Evolutionary conservation across 257 asterid genomes (phyloP).

Genomic region (Solanum raphanifolium): DNA sequence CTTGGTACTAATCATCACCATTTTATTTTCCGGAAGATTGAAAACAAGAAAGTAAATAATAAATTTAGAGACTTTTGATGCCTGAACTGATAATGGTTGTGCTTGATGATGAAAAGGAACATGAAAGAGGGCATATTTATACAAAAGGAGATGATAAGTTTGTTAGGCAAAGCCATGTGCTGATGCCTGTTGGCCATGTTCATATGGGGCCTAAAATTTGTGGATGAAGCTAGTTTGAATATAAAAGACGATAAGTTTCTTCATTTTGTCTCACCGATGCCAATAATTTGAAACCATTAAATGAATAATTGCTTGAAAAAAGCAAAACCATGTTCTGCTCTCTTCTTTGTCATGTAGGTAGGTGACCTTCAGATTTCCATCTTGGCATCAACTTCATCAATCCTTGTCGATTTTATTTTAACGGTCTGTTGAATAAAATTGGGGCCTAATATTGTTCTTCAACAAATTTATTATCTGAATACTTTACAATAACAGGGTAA

Average conservation of each 20-base stretch:
- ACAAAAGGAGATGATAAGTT: background rate
- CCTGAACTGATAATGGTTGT: background rate
- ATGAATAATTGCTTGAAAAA: too few species aligned
- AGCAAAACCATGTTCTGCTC: too few species aligned
- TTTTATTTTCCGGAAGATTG: background rate
- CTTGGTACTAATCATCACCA: background rate
- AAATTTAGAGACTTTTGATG: background rate
- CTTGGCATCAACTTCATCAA: background rate
- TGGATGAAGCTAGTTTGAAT: too few species aligned
- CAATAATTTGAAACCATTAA: too few species aligned
- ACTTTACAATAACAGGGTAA: background rate
- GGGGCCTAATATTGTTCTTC: background rate
- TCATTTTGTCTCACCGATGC: too few species aligned
- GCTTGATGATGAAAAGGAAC: background rate
- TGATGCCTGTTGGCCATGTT: background rate
- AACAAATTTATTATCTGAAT: background rate
- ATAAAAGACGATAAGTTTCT: too few species aligned
- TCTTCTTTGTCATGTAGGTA: background rate
- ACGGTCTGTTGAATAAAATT: too few species aligned
- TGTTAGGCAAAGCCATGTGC: background rate
- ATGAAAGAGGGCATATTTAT: background rate
- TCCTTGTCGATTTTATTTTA: too few species aligned
- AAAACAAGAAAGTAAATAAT: background rate
- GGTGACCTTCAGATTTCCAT: background rate
- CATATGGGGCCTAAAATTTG: too few species aligned